Evolutionary conservation across 306 rosid species (phyloP).

Genomic region (Sophora flavescens): DNA sequence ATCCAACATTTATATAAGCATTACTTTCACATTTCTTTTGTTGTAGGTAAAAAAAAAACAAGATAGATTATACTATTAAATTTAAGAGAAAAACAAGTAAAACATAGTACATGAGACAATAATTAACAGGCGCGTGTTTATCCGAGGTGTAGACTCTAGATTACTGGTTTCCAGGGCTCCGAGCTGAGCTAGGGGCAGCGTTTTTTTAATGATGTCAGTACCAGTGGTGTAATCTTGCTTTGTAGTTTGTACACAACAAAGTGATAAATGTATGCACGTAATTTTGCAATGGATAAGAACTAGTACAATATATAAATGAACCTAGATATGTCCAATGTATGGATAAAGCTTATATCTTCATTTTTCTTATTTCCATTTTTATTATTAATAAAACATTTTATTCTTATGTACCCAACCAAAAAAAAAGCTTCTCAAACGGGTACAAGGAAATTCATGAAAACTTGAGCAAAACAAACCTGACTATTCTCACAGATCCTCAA

Average conservation of each 20-base stretch:
- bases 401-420: not conserved
- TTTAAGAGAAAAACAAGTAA: not conserved
- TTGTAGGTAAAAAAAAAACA: not conserved
- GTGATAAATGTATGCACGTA: not conserved
- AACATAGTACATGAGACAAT: not conserved
- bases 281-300: slow-evolving; percentile 2
- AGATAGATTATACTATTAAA: not conserved
- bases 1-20: not conserved
- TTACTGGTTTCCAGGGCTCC: not conserved
- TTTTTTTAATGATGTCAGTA: not conserved
- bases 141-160: too few relatives aligned
- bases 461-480: slow-evolving; percentile 65
- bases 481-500: slow-evolving; percentile 69
- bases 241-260: not conserved
- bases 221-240: not conserved
- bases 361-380: slow-evolving; percentile 6
- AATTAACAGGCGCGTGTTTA: not conserved
- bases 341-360: slow-evolving; percentile 1
- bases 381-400: slow-evolving; percentile 17
- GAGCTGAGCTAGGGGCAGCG: not conserved
- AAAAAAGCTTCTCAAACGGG: not conserved
- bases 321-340: slow-evolving; percentile 15
- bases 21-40: not conserved
- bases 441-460: slow-evolving; percentile 17
- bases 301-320: not conserved